Evolutionary conservation across 139 green algal species (phyloP).

Genomic region (Nannochloris sp.): DNA sequence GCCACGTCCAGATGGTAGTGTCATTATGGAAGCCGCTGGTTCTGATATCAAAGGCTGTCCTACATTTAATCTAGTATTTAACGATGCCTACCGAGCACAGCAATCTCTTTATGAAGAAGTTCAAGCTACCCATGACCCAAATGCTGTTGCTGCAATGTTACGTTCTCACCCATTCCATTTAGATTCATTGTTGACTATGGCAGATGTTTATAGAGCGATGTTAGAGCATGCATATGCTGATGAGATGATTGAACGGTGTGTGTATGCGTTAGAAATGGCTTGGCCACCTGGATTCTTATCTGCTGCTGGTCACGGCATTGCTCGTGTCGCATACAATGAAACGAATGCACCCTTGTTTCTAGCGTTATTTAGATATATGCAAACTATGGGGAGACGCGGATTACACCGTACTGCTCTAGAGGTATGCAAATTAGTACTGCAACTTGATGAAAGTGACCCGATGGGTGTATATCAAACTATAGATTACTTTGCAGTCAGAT

Average conservation of each 20-base stretch:
- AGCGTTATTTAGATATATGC: slow-evolving; percentile 69
- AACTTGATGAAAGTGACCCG: slow-evolving; percentile 72
- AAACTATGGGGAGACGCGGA: slow-evolving; percentile 68
- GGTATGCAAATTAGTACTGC: slow-evolving; percentile 83
- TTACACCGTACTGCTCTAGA: slow-evolving; percentile 80
- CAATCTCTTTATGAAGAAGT: slow-evolving; percentile 28
- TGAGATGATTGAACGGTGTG: slow-evolving; percentile 59
- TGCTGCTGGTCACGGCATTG: slow-evolving; percentile 32
- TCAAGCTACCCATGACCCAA: slow-evolving; percentile 73
- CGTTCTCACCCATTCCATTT: slow-evolving; percentile 79
- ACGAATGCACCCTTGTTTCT: slow-evolving; percentile 77
- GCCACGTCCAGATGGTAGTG: slow-evolving; percentile 34
- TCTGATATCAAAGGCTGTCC: slow-evolving; percentile 25
- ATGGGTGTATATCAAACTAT: slow-evolving; percentile 65
- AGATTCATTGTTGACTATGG: slow-evolving; percentile 82
- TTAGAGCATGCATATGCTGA: slow-evolving; percentile 62
- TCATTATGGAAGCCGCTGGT: slow-evolving; percentile 31
- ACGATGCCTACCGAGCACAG: slow-evolving; percentile 41
- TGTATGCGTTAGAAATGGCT: slow-evolving; percentile 79
- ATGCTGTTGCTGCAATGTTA: slow-evolving; percentile 54
- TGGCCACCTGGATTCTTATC: slow-evolving; percentile 77
- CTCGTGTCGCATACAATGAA: slow-evolving; percentile 47
- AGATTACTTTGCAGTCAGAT: slow-evolving; percentile 85
- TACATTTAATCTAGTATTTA: slow-evolving; percentile 51
- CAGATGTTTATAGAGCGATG: slow-evolving; percentile 69